Conservation (phyloP, 2,329 filamentous ascomycete genomes). For the Epicoccum sorghinum region DNA sequence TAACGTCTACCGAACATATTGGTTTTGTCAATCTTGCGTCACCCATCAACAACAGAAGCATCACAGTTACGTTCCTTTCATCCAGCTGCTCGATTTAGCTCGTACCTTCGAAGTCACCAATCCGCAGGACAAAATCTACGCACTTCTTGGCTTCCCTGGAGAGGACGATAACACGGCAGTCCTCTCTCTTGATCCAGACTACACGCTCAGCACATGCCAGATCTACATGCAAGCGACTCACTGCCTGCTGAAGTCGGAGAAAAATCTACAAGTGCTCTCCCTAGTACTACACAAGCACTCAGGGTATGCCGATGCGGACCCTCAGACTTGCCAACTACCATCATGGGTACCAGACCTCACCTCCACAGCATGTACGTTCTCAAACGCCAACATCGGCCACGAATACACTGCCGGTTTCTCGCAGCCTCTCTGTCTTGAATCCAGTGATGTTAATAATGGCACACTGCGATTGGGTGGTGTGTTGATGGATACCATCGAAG, state of each 20-base stretch:
- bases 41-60: too few relatives aligned
- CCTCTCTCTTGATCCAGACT: constrained; percentile 14
- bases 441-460: background rate
- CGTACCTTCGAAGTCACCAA: constrained; percentile 24
- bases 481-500: constrained; percentile 6
- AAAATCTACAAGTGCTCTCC: constrained; percentile 17
- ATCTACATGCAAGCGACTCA: constrained; percentile 19
- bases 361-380: constrained; percentile 6
- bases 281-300: constrained; percentile 1
- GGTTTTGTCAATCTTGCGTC: background rate
- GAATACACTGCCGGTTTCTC: constrained; percentile 3
- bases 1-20: background rate
- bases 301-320: background rate
- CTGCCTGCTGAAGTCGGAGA: constrained; percentile 5
- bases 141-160: constrained; percentile 19
- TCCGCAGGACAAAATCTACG: constrained; percentile 26
- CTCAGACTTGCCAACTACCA: constrained; percentile 1
- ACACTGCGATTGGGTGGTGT: constrained; percentile 13
- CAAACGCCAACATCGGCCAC: constrained; percentile 3
- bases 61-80: constrained; percentile 2
- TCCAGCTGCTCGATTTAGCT: constrained; percentile 22
- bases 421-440: background rate
- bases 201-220: constrained; percentile 8
- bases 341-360: constrained; percentile 29
- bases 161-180: background rate